Base-by-base conservation (phyloP, 202 grass and related monocot genomes). In the Schoenoplectus tabernaemontani region DNA sequence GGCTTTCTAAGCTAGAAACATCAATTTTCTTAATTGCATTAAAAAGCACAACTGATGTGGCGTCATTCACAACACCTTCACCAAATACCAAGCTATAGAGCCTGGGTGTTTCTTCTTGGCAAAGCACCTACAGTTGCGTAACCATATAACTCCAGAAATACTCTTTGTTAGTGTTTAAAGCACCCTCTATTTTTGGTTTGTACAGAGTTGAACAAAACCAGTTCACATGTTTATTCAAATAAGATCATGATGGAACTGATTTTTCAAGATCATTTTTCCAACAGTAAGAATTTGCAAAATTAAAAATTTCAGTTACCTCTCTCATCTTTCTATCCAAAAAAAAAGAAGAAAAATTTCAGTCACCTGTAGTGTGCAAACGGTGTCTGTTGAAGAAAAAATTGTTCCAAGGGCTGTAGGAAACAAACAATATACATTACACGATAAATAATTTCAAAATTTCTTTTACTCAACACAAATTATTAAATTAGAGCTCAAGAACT, bases 51-150 rank as follows among this genome's bases (percentile, higher is more conserved):
- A 97, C 80, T 44, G 94, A 62, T 23, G 91, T 93, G 77, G 94
- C 94, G 81, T 93, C 94, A 68, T 93, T 93, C 24, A 97, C 84
- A 1, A 97, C 91, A 54, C 94, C 94, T 91, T 97, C 94, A 47
- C 91, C 94, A 79, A 93, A 97, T 59, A 97, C 94, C 77, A 97
- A 84, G 82, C 94, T 97, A 86, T 97, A 92, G 43, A 97, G 64
- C 59, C 89, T 88, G 26, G 94, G 91, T 23, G 85, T 97, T 62
- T 97, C 91, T 38, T 93, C 91, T 90, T 93, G 94, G 63, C 74
- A 83, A 87, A 97, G 92, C 60, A 97, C 89, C 94, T 97, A 70
- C 37, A 30, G 42, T 83, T 69, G 5, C 57, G 44, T 13, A 43
- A 76, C 13, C 28, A 78, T 60, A 17, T 34, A 43, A 13, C 20